phyloP scores from a whole-genome alignment of 2,329 filamentous ascomycete species.

The Exophiala alcalophila region DNA sequence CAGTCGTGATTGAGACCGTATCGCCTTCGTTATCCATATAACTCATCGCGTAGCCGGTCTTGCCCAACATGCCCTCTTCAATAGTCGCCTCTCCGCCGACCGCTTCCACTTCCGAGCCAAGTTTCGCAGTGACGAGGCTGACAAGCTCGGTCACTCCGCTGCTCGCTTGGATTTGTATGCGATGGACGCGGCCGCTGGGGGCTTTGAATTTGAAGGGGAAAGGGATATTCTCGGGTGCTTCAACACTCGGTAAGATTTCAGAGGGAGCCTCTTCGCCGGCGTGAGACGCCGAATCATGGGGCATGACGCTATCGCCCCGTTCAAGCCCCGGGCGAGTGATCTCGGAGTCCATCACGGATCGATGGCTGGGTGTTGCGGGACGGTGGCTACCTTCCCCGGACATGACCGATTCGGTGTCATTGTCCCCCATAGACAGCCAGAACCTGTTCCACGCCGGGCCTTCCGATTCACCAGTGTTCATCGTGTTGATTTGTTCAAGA shows the following conservation, averaged over 20 bases:
- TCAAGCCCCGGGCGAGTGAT: constrained; percentile 61
- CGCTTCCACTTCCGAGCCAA: constrained; percentile 75
- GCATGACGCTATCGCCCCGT: constrained; percentile 78
- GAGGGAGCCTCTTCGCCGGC: constrained; percentile 75
- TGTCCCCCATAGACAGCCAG: constrained; percentile 92
- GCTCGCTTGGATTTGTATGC: constrained; percentile 77
- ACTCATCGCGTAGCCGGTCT: constrained; percentile 82
- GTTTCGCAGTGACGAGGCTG: constrained; percentile 72
- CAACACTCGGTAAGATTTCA: constrained; percentile 52
- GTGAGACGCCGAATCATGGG: constrained; percentile 92
- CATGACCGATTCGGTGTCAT: constrained; percentile 93
- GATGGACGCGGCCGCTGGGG: constrained; percentile 88
- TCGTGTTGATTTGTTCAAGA: constrained; percentile 86
- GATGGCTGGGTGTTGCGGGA: constrained; percentile 63
- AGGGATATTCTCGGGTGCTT: constrained; percentile 65
- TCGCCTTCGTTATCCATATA: constrained; percentile 97
- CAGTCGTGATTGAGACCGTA: constrained; percentile 92
- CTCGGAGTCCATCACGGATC: constrained; percentile 81
- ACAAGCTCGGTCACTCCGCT: constrained; percentile 80
- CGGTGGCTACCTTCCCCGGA: constrained; percentile 84
- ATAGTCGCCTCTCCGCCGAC: constrained; percentile 78
- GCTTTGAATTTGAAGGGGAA: constrained; percentile 99
- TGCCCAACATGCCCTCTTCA: constrained; percentile 73
- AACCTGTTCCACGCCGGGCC: constrained; percentile 99
- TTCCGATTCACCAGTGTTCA: constrained; percentile 82